Conservation (phyloP, 495 filamentous ascomycete genomes). For the Penicillium longicatenatum region DNA sequence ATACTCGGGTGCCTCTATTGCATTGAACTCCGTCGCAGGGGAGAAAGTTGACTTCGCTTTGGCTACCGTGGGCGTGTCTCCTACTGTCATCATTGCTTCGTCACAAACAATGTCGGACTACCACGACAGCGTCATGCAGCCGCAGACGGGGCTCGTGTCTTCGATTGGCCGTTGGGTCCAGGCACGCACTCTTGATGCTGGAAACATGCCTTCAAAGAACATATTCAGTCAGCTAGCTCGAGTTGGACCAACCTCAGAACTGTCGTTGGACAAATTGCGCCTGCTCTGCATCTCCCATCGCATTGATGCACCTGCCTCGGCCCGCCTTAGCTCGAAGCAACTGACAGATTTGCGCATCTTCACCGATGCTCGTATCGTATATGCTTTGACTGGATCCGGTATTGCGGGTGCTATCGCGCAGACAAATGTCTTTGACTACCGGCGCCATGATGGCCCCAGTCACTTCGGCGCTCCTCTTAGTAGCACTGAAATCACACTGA, state of each 20-base stretch:
- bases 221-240: constrained; percentile 49
- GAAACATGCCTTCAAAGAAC: constrained; percentile 59
- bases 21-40: constrained; percentile 84
- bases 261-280: constrained; percentile 71
- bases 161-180: constrained; percentile 69
- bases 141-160: constrained; percentile 52
- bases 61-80: constrained; percentile 71
- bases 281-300: constrained; percentile 45
- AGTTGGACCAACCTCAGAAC: constrained; percentile 63
- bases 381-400: constrained; percentile 77
- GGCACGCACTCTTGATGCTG: constrained; percentile 65
- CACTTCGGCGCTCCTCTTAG: constrained; percentile 87
- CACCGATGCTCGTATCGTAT: constrained; percentile 78
- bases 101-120: constrained; percentile 70
- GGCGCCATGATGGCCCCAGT: constrained; percentile 54
- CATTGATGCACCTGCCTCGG: constrained; percentile 32
- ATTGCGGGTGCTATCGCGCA: constrained; percentile 86
- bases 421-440: constrained; percentile 86
- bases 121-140: constrained; percentile 56
- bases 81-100: constrained; percentile 81
- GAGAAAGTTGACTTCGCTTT: constrained; percentile 66
- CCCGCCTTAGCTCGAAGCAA: constrained; percentile 60
- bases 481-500: constrained; percentile 74
- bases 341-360: constrained; percentile 79
- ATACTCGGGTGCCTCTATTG: constrained; percentile 79